Evolutionary conservation across 768 basidiomycete genomes (phyloP), one percentile per base, ranked within the genome.

Genomic region (Serpula lacrymans): DNA sequence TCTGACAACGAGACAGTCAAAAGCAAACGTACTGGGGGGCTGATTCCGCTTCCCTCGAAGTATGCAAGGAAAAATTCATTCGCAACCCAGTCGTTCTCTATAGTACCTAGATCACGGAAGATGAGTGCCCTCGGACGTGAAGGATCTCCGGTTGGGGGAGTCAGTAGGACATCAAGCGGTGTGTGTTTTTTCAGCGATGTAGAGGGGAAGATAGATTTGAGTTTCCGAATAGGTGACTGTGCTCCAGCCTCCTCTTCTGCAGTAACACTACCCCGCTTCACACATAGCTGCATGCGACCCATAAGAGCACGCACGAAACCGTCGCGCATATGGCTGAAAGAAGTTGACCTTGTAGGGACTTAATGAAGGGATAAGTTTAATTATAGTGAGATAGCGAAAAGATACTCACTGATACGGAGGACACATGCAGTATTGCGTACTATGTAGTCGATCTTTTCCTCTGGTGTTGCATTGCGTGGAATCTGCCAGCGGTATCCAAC

Each of bases 341-440:
- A 82, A 1, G 89, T 91, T 25, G 72, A 72, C 8, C 89, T 75
- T 2, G 84, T 86, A 3, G 88, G 89, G n/a, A 91, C 88, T 89
- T 39, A 17, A 34, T 23, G 34, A 24, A 34, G 22, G 34, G 14
- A 43, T 42, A 42, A 31, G 35, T 20, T 37, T 25, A 25, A 10
- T 23, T 7, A n/a, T n/a, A n/a, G 13, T 7, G 24, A 7, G 6
- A 13, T 10, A 21, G 14, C 24, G 36, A 30, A 34, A 2, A 11
- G 11, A 13, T 13, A 52, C 73, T 33, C 44, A 87, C 88, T 70
- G 40, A 92, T 88, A 21, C 89, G 77, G 39, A 92, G 65, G 14
- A 84, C 71, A 48, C 88, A 89, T 0, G 84, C 72, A 3, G 80
- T 73, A 45, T 80, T 85, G 33, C 69, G 67, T 34, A 89, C 63